A percentile compares a stretch with the other conserved stretches of the same genome.
Conservation (phyloP, 2,329 filamentous ascomycete species). For the Aspergillus caelatus region DNA sequence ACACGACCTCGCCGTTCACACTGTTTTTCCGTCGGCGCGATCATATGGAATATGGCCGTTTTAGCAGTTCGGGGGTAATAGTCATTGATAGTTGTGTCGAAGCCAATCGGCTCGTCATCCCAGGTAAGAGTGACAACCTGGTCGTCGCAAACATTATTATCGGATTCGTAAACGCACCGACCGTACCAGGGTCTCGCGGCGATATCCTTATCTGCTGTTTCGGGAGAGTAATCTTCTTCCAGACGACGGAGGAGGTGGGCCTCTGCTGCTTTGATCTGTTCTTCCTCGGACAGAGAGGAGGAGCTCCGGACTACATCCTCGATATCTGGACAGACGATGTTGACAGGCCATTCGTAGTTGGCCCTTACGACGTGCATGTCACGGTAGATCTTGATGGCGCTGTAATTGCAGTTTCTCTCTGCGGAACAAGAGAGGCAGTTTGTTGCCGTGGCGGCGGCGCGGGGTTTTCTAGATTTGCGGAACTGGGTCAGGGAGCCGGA, state of each 20-base stretch:
- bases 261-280: slow-evolving; percentile 44
- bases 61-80: slow-evolving; percentile 68
- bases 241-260: slow-evolving; percentile 53
- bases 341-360: slow-evolving; percentile 78
- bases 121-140: slow-evolving; percentile 86
- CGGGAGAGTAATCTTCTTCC: slow-evolving; percentile 58
- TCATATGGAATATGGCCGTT: slow-evolving; percentile 90
- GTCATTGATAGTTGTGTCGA: not conserved
- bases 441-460: slow-evolving; percentile 71
- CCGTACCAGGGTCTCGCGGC: slow-evolving; percentile 72
- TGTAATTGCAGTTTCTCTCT: slow-evolving; percentile 78
- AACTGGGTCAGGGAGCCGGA: slow-evolving; percentile 79
- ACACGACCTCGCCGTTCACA: slow-evolving; percentile 84
- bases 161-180: slow-evolving; percentile 89
- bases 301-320: slow-evolving; percentile 66
- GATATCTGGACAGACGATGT: slow-evolving; percentile 89
- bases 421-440: slow-evolving; percentile 84
- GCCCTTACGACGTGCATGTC: slow-evolving; percentile 68
- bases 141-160: slow-evolving; percentile 93
- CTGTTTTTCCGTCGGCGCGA: slow-evolving; percentile 82
- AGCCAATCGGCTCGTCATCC: slow-evolving; percentile 58
- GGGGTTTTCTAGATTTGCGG: slow-evolving; percentile 73
- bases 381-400: slow-evolving; percentile 79
- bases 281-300: not conserved
- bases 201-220: slow-evolving; percentile 57